Conservation (phyloP, 1,284 basidiomycete species). For the Tilletia indica region DNA sequence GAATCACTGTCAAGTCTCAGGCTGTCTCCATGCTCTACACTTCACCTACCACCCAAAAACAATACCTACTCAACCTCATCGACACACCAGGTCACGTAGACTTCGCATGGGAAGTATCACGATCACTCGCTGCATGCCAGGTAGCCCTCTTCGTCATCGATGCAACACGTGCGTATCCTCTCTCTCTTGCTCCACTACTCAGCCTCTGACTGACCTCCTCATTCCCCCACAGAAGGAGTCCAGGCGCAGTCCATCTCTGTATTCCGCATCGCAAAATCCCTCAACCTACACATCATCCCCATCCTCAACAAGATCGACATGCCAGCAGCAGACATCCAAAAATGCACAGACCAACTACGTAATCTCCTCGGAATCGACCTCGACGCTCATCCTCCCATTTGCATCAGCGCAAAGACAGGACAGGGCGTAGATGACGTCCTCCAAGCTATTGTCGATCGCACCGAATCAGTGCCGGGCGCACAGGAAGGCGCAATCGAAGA, state of each 20-base stretch:
- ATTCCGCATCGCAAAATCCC: slow-evolving; percentile 76
- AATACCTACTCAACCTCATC: slow-evolving; percentile 86
- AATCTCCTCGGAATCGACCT: slow-evolving; percentile 64
- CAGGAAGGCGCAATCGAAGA: slow-evolving; percentile 34
- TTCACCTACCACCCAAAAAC: slow-evolving; percentile 48
- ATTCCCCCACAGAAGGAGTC: slow-evolving; percentile 67
- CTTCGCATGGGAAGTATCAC: slow-evolving; percentile 76
- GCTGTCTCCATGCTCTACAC: slow-evolving; percentile 53
- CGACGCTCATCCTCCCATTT: slow-evolving; percentile 31
- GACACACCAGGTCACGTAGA: slow-evolving; percentile 72
- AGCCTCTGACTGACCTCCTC: background rate
- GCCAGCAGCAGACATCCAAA: slow-evolving; percentile 37
- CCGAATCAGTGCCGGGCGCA: slow-evolving; percentile 64
- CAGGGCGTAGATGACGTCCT: slow-evolving; percentile 74
- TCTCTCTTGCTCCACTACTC: too few relatives aligned
- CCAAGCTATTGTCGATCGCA: slow-evolving; percentile 73
- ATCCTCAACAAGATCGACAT: slow-evolving; percentile 82
- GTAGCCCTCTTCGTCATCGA: slow-evolving; percentile 88
- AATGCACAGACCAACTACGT: slow-evolving; percentile 36
- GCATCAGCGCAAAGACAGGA: slow-evolving; percentile 83
- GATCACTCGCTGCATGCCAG: slow-evolving; percentile 88
- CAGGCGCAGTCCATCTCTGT: slow-evolving; percentile 98
- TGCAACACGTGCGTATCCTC: slow-evolving; percentile 66
- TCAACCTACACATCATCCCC: slow-evolving; percentile 82
- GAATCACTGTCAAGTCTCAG: slow-evolving; percentile 73